Evolutionary conservation across 2,329 filamentous ascomycete species (phyloP), one percentile per base, ranked within the genome.

Genomic region (Fusarium tupiense): DNA sequence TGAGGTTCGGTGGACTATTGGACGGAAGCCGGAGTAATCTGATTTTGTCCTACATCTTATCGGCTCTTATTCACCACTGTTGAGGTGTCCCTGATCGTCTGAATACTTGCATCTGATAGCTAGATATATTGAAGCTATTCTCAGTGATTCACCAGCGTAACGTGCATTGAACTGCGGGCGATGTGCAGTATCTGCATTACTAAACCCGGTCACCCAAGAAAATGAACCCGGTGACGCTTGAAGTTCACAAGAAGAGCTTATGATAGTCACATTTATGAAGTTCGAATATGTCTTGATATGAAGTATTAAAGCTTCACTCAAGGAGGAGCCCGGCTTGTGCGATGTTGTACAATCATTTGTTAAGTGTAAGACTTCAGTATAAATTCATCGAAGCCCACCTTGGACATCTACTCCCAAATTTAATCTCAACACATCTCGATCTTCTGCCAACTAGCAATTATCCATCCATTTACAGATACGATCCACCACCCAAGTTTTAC

Each of bases 1-100:
- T 19, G 61, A 67, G 35, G 22, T 67, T 22, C 46, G 61, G 4
- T 67, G 65, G 65, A 67, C 65, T 1, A 41, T 67, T n/a, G 65
- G 61, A 13, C 40, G 65, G 2, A 67, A 54, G 17, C 35, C 46
- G 6, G 35, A n/a, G 22, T 66, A 35, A 24, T 20, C 16, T 14
- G 11, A 3, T 24, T 12, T 20, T 7, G 16, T 44, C 38, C 22
- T n/a, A 17, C 14, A 17, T 29, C 5, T 14, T 33, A 12, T 20
- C 19, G 4, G 5, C 12, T 3, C 11, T 26, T 6, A 24, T 16
- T 6, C 6, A 12, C 11, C 12, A n/a, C 6, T 43, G 12, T 20
- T 20, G 16, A 31, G 4, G 33, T 19, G 16, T 8, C 17, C 14
- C 14, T n/a, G 5, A 24, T 33, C 1, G 5, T 8, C 6, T 20